A percentile compares a stretch with the other conserved stretches of the same genome.
Conservation (phyloP, 768 basidiomycete species). For the Serendipita vermifera region DNA sequence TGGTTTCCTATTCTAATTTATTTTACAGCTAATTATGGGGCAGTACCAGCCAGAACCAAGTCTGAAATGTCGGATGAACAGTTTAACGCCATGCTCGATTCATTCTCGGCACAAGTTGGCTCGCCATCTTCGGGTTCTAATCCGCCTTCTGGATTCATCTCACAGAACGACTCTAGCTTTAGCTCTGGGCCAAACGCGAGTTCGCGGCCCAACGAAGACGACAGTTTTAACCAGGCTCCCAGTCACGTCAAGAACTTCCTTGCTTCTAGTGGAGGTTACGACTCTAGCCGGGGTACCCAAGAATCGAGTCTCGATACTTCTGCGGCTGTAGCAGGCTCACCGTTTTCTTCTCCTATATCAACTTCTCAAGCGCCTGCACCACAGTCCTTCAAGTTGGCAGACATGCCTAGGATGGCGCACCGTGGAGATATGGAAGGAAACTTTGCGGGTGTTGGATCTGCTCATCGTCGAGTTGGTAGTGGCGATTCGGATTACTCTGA, state of each 20-base stretch:
- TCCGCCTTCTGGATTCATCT: neutral
- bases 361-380: neutral
- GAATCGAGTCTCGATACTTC: slow-evolving; percentile 1
- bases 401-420: neutral
- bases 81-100: slow-evolving; percentile 8
- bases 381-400: neutral
- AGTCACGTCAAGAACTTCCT: no score
- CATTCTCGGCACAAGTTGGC: neutral
- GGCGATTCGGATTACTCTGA: neutral
- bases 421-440: neutral
- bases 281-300: no score
- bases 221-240: no score
- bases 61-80: neutral
- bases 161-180: neutral
- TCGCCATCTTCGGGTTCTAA: slow-evolving; percentile 1
- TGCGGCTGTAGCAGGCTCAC: neutral
- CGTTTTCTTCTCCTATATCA: neutral
- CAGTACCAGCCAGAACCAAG: neutral
- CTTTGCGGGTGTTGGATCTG: neutral
- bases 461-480: neutral
- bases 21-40: neutral
- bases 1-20: neutral
- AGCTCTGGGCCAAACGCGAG: neutral
- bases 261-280: no score
- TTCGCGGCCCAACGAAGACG: no score